Conservation (phyloP, 371 early-diverging fungal genomes). For the Apophysomyces trapeziformis region DNA sequence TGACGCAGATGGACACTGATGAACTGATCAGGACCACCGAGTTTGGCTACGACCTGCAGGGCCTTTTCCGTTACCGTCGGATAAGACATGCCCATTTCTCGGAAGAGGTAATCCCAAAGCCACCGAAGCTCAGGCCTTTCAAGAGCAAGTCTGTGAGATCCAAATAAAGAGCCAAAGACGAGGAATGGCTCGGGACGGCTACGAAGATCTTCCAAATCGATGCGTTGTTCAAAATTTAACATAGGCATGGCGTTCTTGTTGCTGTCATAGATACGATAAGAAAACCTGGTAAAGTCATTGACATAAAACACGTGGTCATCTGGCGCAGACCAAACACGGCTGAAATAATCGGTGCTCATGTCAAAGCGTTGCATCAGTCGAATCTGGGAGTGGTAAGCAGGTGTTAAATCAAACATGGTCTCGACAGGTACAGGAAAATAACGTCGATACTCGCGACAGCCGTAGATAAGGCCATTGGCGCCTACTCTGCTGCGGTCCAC, state of each 20-base stretch:
- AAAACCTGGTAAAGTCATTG: constrained; percentile 28
- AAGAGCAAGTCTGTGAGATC: constrained; percentile 27
- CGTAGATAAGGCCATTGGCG: neutral
- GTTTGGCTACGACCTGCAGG: constrained; percentile 19
- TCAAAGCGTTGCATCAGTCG: constrained; percentile 26
- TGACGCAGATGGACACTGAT: constrained; percentile 38
- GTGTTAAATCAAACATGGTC: constrained; percentile 38
- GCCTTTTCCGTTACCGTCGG: constrained; percentile 26
- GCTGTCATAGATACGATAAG: constrained; percentile 40
- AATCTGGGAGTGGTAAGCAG: constrained; percentile 18
- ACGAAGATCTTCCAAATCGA: constrained; percentile 25
- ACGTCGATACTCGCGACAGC: constrained; percentile 32
- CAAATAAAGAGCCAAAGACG: constrained; percentile 39
- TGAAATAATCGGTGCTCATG: constrained; percentile 27
- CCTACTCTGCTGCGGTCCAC: neutral
- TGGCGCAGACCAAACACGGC: constrained; percentile 15
- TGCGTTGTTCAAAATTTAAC: constrained; percentile 15
- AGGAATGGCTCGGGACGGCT: constrained; percentile 32
- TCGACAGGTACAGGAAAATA: constrained; percentile 46
- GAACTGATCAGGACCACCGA: constrained; percentile 37
- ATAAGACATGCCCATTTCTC: constrained; percentile 25
- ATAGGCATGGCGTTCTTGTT: constrained; percentile 5
- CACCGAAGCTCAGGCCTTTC: constrained; percentile 8
- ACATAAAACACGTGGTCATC: constrained; percentile 21
- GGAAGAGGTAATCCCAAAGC: constrained; percentile 16